Conservation (phyloP, 257 asterid genomes). For the Thymus quinquecostatus region DNA sequence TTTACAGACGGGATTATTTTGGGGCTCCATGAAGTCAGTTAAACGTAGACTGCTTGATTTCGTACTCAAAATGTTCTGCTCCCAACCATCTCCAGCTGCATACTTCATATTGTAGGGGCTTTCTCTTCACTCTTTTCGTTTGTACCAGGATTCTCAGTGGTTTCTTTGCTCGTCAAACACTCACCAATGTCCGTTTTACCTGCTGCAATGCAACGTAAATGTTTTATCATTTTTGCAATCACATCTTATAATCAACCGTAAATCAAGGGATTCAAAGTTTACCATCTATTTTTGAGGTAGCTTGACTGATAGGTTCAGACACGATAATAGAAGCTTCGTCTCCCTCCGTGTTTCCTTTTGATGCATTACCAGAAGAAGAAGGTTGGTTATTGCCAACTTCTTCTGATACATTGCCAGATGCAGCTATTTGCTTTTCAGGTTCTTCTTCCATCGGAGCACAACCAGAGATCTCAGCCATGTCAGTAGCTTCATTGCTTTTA, state of each 20-base stretch:
- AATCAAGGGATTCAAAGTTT: background rate
- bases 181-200: constrained; percentile 25
- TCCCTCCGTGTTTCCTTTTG: constrained; percentile 36
- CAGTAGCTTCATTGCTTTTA: constrained; percentile 25
- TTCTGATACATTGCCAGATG: constrained; percentile 32
- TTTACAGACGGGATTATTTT: constrained; percentile 26
- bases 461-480: constrained; percentile 27
- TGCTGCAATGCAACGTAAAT: constrained; percentile 33
- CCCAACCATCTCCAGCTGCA: constrained; percentile 24
- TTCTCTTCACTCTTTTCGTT: constrained; percentile 18
- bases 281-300: constrained; percentile 34
- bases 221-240: constrained; percentile 17
- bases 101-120: constrained; percentile 28
- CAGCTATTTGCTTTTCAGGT: constrained; percentile 37
- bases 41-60: constrained; percentile 10
- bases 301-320: constrained; percentile 22
- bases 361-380: constrained; percentile 35
- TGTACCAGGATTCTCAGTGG: constrained; percentile 28
- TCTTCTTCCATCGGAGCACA: constrained; percentile 32
- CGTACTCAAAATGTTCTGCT: constrained; percentile 7
- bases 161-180: constrained; percentile 27
- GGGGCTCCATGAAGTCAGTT: constrained; percentile 9
- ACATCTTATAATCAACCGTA: background rate
- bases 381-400: constrained; percentile 38
- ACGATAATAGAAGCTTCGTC: constrained; percentile 28